These are phyloP conservation scores for Sonneratia alba DNA, from an alignment of 345 rosid genomes.

Conservation along the genomic window DNA sequence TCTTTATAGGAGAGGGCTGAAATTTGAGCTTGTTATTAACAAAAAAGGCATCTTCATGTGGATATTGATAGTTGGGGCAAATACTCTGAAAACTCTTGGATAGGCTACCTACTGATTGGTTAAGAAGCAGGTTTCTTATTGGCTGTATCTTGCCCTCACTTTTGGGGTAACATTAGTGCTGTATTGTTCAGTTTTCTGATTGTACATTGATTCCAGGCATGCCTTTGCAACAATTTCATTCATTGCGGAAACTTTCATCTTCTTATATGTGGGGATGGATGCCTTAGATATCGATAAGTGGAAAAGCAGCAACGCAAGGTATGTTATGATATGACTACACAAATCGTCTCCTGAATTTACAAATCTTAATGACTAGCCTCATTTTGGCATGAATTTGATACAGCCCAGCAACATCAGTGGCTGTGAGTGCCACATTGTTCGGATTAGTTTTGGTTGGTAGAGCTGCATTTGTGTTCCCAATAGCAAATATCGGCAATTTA, in stretches of 20 bases:
- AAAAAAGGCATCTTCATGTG: neutral
- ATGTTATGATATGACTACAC: neutral
- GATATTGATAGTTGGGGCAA: neutral
- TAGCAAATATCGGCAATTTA: slow-evolving; percentile 38
- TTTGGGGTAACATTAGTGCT: too few relatives aligned
- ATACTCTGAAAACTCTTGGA: neutral
- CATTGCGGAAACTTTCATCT: slow-evolving; percentile 62
- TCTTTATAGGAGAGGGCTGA: neutral
- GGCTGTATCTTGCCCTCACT: too few relatives aligned
- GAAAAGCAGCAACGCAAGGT: slow-evolving; percentile 49
- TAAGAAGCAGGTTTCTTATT: neutral
- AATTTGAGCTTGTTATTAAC: neutral
- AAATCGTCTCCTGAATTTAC: neutral
- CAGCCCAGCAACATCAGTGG: slow-evolving; percentile 32
- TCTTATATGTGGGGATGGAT: slow-evolving; percentile 65
- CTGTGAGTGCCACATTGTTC: slow-evolving; percentile 41
- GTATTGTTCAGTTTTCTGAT: neutral
- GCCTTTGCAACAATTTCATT: slow-evolving; percentile 64
- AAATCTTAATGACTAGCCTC: neutral
- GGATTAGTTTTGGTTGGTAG: slow-evolving; percentile 51
- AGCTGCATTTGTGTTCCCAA: slow-evolving; percentile 55
- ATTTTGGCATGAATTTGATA: neutral
- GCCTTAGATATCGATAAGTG: slow-evolving; percentile 53
- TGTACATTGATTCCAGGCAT: slow-evolving; percentile 44
- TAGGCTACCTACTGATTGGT: neutral